phyloP scores from a whole-genome alignment of 306 rosid species.

The Astragalus glycyphyllos region DNA sequence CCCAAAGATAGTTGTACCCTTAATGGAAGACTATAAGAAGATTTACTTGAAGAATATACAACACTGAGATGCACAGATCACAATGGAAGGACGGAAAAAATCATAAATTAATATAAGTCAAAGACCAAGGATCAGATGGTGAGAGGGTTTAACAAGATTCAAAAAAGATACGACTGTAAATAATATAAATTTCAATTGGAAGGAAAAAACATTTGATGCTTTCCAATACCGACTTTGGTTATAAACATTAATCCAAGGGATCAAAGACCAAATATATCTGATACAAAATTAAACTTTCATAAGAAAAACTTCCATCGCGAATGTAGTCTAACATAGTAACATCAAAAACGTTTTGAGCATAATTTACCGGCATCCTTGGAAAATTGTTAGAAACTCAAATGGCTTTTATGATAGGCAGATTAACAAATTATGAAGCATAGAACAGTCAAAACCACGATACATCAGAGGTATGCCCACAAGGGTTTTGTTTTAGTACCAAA shows the following conservation, averaged over 20 bases:
- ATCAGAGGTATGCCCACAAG: neutral
- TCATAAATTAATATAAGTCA: neutral
- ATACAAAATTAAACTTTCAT: neutral
- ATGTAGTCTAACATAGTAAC: neutral
- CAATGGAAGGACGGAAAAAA: neutral
- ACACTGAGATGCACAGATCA: neutral
- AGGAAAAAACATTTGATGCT: neutral
- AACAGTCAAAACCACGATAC: neutral
- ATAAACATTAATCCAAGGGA: neutral
- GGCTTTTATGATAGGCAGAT: too few species aligned
- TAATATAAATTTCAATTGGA: too few species aligned
- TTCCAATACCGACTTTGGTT: slow-evolving; percentile 2
- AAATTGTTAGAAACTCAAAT: neutral
- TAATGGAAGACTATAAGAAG: neutral
- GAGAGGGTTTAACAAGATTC: too few species aligned
- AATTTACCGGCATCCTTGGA: neutral
- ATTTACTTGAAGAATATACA: neutral
- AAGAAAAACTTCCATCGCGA: neutral
- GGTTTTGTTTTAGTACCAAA: neutral
- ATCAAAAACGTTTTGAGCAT: slow-evolving; percentile 13
- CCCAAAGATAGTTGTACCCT: neutral
- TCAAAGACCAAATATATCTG: neutral
- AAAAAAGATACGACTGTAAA: too few species aligned
- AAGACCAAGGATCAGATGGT: neutral
- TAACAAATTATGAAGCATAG: neutral